Base-by-base conservation (phyloP, 2,329 filamentous ascomycete genomes). In the Penicillium glabrum region DNA sequence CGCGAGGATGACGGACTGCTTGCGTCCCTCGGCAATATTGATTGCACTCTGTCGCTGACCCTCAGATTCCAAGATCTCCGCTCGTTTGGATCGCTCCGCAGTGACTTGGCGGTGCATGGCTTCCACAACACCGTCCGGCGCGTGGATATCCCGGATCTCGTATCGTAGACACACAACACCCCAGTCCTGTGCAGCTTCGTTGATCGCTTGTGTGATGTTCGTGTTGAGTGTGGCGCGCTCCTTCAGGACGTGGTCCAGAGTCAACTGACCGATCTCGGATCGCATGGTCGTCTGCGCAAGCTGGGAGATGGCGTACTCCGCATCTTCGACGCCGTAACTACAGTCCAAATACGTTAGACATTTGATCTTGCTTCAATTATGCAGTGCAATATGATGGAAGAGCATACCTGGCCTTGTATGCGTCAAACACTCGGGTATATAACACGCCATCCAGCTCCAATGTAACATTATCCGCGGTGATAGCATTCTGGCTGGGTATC, bases 81-180 rank as follows among this genome's bases (percentile, higher is more conserved):
- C 95, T 62, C 95, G 89, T 84, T 99, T 99, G 70, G 90, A 96
- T 43, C 95, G 89, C 80, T 99, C 95, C 19, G 95, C 95, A 0
- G 95, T 98, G 50, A 99, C 95, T 75, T 98, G 93, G 62, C 95
- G 86, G 80, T 99, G 95, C 95, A 99, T 99, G 69, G 95, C 95
- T 69, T 93, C 91, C 59, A 98, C 93, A 13, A 99, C 95, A 49
- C 89, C 89, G 31, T 88, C 90, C 1, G 95, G 95, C 0, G 95
- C 95, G 77, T 99, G 95, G 69, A 99, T 99, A 76, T 99, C 95
- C 65, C 95, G 85, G 73, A 99, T 99, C 78, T 99, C 95, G 80
- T 99, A 99, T 57, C 95, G 89, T 60, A 99, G 83, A 72, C 95
- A 99, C 33, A 91, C 91, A 21, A 99, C 91, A 58, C 95, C 95